Conservation (phyloP, 2,329 filamentous ascomycete species). For the Chrysoporthe austroafricana region DNA sequence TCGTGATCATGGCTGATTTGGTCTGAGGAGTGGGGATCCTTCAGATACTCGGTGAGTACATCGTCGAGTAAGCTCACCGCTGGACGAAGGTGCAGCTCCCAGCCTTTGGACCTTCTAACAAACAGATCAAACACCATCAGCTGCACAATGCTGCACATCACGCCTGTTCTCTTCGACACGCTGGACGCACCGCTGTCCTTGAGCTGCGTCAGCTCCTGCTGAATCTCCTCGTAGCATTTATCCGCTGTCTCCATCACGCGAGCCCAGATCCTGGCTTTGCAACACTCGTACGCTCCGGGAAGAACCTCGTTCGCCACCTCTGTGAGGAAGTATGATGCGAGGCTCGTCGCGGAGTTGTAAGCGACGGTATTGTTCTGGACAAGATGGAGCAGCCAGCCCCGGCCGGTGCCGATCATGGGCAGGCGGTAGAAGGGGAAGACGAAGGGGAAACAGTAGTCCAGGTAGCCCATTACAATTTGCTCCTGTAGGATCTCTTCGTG, state of each 20-base stretch:
- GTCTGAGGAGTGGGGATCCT: not conserved
- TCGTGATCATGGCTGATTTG: not conserved
- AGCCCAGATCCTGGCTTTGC: not conserved
- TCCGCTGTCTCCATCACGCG: slow-evolving; percentile 1
- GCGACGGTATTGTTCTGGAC: slow-evolving; percentile 33
- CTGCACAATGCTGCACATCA: slow-evolving; percentile 47
- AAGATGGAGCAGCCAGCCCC: slow-evolving; percentile 27
- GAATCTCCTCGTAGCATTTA: not conserved
- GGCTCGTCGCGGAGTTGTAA: slow-evolving; percentile 30
- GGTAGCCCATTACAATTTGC: slow-evolving; percentile 31
- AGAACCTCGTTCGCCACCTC: not conserved
- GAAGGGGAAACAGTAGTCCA: slow-evolving; percentile 34
- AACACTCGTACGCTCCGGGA: not conserved
- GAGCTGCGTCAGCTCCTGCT: not conserved
- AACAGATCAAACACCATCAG: slow-evolving; percentile 46
- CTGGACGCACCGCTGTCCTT: slow-evolving; percentile 3
- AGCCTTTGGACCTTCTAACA: slow-evolving; percentile 43
- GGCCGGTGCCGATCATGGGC: slow-evolving; percentile 30
- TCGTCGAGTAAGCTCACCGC: not conserved
- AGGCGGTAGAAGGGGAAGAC: slow-evolving; percentile 33
- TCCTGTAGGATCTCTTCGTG: not conserved
- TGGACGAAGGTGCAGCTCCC: slow-evolving; percentile 45
- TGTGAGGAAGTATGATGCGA: slow-evolving; percentile 32
- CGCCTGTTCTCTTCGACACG: slow-evolving; percentile 35
- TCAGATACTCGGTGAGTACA: not conserved